Base-by-base conservation (phyloP, 805 yeast genomes). In the Candida nitratophila region DNA sequence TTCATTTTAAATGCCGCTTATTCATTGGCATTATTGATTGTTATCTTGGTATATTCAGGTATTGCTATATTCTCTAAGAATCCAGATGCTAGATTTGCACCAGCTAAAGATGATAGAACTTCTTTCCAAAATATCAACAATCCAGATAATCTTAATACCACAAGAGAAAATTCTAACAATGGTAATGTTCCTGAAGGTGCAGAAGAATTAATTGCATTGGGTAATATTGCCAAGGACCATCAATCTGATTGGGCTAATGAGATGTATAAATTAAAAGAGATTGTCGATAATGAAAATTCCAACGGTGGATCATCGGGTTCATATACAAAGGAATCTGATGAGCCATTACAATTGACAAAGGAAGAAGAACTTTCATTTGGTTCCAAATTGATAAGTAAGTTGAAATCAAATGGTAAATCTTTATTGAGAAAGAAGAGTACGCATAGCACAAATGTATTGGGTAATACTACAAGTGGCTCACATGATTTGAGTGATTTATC, bases 1-100 rank as follows among this genome's bases (percentile, higher is more conserved):
- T 90, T 90, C 62, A 73, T 90, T 45, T 63, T 90, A 61, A 90
- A 90, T 61, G 96, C 96, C 7, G 95, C 91, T 4, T 89, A 86
- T 58, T 79, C 96, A 9, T 71, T 86, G 51, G 71, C 87, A 42
- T 69, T 90, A 53, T 73, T 90, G 60, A 52, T 89, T 31, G 64
- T 82, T 68, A 82, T 86, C 54, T 71, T 89, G 47, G 79, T 79
- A 2, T 81, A 84, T 52, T 74, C 82, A 44, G 60, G 65, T n/a
- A 65, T 80, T 54, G 79, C 86, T 9, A 48, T 85, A 1, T 70
- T 81, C 52, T 81, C 90, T 30, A 86, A 83, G 69, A 87, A 87
- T 60, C 96, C 96, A 24, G 96, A 87, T 64, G 80, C 89, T 11
- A 77, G 93, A 62, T 85, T 85, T 61, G 86, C 85, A 42, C 93